Percentiles rank a stretch among this genome's conserved stretches.
Conservation (phyloP, 148 eudicot species). For the Oxyria digyna region DNA sequence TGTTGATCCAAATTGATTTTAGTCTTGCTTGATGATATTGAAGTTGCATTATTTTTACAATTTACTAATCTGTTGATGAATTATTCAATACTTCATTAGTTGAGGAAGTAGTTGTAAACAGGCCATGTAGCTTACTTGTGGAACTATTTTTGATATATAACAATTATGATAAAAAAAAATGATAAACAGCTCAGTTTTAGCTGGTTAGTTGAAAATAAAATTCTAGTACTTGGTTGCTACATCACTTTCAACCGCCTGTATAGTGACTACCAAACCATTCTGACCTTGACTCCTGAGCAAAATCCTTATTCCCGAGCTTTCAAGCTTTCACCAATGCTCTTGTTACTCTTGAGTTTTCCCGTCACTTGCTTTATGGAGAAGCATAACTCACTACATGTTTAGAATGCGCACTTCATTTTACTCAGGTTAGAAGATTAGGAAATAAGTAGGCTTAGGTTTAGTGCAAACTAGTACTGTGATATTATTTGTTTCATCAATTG, state of each 20-base stretch:
- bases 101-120: background rate
- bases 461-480: background rate
- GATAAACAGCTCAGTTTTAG: constrained; percentile 4
- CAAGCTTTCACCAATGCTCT: background rate
- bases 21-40: background rate
- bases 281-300: background rate
- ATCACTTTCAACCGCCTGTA: background rate
- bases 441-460: background rate
- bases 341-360: background rate
- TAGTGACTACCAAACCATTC: background rate
- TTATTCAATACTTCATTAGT: background rate
- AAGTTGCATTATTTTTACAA: background rate
- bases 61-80: background rate
- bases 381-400: too few relatives aligned
- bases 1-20: background rate
- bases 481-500: background rate
- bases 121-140: background rate
- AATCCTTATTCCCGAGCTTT: background rate
- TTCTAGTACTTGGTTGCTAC: background rate
- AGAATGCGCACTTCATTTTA: background rate
- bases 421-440: background rate
- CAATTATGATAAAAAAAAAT: background rate
- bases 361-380: too few relatives aligned
- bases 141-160: too few relatives aligned
- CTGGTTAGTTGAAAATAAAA: background rate